Evolutionary conservation across 2,329 filamentous ascomycete species (phyloP).

Genomic region (Aureobasidium sp.): DNA sequence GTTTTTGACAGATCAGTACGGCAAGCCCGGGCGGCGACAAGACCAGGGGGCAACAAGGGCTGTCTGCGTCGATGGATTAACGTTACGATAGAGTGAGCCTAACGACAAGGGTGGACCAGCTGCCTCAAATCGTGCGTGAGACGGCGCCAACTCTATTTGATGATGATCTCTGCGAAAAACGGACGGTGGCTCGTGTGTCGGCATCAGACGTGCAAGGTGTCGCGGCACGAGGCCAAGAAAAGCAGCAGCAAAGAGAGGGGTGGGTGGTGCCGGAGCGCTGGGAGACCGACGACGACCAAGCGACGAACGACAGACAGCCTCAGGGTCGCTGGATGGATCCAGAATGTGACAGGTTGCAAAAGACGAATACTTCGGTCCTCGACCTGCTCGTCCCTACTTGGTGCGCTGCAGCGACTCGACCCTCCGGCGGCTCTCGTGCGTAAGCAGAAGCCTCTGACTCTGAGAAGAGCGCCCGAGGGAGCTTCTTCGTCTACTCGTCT

Average conservation of each 20-base stretch:
- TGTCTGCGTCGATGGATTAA: not conserved
- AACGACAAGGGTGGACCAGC: slow-evolving; percentile 4
- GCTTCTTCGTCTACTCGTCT: not conserved
- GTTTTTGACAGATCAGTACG: slow-evolving; percentile 16
- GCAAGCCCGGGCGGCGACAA: slow-evolving; percentile 10
- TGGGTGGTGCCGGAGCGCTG: not conserved
- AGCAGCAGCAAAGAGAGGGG: not conserved
- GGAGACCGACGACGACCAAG: not conserved
- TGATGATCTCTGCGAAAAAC: not conserved
- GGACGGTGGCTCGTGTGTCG: slow-evolving; percentile 7
- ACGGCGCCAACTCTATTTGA: slow-evolving; percentile 14
- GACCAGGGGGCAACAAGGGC: slow-evolving; percentile 1
- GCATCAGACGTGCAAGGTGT: not conserved
- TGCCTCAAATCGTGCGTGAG: slow-evolving; percentile 12
- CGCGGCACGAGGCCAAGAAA: slow-evolving; percentile 12
- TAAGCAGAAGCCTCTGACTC: not conserved
- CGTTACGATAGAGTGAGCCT: slow-evolving; percentile 12
- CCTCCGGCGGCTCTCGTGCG: not conserved
- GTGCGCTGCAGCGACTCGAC: not conserved
- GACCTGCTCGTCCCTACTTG: not conserved
- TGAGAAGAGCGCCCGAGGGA: not conserved
- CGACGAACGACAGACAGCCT: not conserved
- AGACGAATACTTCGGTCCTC: not conserved
- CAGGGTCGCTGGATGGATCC: not conserved
- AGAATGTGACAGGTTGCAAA: slow-evolving; percentile 12